A percentile compares a stretch with the other conserved stretches of the same genome.
Conservation (phyloP, 352 stramenopile species). For the Blastocystis sp. region DNA sequence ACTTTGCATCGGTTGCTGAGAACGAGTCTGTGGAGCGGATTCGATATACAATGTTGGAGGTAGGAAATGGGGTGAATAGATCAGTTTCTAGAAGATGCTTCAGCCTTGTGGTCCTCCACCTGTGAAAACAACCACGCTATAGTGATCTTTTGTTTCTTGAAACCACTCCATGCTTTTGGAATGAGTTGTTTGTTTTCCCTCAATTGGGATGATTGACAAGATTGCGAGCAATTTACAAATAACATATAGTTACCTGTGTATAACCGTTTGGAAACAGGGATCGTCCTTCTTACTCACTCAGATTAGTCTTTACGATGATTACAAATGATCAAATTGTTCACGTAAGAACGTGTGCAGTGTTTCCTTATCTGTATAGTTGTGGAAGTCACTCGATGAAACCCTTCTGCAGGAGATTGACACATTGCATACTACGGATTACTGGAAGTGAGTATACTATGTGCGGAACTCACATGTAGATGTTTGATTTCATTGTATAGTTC, state of each 20-base stretch:
- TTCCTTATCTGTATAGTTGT: not conserved
- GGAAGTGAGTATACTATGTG: not conserved
- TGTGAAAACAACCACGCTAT: conserved; percentile 61
- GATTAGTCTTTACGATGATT: not conserved
- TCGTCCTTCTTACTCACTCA: too few species aligned
- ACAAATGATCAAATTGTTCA: not conserved
- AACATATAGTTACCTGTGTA: not conserved
- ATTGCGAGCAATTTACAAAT: too few species aligned
- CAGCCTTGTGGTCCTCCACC: conserved; percentile 71
- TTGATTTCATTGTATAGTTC: not conserved
- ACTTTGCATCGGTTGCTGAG: conserved; percentile 85
- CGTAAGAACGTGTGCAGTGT: not conserved
- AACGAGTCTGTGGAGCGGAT: conserved; percentile 86
- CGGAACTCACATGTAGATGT: not conserved
- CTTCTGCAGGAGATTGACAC: conserved; percentile 3
- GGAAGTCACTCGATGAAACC: not conserved
- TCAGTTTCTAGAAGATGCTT: conserved; percentile 70
- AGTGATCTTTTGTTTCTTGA: conserved; percentile 9
- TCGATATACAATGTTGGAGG: conserved; percentile 78
- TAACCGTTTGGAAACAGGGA: too few species aligned
- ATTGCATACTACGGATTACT: not conserved
- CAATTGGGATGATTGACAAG: too few species aligned
- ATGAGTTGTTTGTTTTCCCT: not conserved
- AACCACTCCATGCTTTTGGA: not conserved
- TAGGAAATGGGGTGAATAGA: conserved; percentile 5